Base-by-base conservation (phyloP, 2,329 filamentous ascomycete genomes). In the Arthrinium puccinioides region DNA sequence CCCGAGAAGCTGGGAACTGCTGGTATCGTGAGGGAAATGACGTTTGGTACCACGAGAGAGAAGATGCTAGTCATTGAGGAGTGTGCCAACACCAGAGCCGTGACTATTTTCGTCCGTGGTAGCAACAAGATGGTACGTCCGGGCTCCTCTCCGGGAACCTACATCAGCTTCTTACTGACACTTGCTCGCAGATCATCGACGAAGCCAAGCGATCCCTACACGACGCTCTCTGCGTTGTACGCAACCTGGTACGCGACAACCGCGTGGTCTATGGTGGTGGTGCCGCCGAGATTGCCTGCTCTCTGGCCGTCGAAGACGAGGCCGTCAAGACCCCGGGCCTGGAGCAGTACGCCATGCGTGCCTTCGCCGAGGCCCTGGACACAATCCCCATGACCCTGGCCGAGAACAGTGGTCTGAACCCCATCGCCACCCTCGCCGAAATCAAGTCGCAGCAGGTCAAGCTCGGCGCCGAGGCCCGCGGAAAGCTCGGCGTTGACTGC, bases 21-120 rank as follows among this genome's bases (percentile, higher is more conserved):
- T 16, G 92, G 92, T 42, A 66, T 94, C 32, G 92, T 98, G 41
- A 77, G 88, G 47, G 89, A 98, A 65, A 88, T 98, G 84, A 84
- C 79, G 20, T 98, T 98, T 55, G 92, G 92, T 53, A 98, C 92
- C 2, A 98, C 92, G 29, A 79, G 92, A 56, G 92, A 98, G 67
- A 97, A 98, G 79, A 98, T 98, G 92, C 73, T 98, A 52, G 87
- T 98, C 40, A 98, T 98, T 53, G 94, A 98, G 68, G 92, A 98
- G 67, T 98, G 92, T 59, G 92, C 94, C 56, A 98, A 98, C 70
- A 95, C 87, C 41, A 76, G 92, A 54, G 92, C 92, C 30, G 94
- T 98, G 43, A 98, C 92, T 3, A 81, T 94, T 38, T 98, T 98
- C 62, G 86, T 98, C 43, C 77, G 92, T 55, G 92, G 92, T 55